Conservation (phyloP, 345 rosid genomes). For the Hirschfeldia incana region DNA sequence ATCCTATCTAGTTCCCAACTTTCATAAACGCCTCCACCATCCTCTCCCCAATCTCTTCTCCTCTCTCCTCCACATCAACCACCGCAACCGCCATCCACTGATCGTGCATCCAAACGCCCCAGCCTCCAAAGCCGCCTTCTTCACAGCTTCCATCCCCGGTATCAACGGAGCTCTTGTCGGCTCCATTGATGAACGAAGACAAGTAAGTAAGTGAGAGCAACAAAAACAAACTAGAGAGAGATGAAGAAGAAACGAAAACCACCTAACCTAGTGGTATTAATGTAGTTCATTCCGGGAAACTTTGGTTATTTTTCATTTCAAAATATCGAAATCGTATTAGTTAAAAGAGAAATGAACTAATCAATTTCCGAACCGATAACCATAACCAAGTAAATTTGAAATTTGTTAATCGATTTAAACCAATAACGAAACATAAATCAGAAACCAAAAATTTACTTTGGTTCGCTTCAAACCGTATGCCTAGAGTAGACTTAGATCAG, state of each 20-base stretch:
- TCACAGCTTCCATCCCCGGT: constrained; percentile 89
- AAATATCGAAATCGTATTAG: no score
- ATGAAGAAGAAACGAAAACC: constrained; percentile 15
- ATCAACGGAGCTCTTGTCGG: constrained; percentile 84
- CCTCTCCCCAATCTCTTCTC: constrained; percentile 62
- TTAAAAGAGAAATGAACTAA: neutral
- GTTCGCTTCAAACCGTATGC: no score
- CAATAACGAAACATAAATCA: no score
- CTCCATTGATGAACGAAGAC: constrained; percentile 42
- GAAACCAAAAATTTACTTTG: no score
- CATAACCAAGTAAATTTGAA: no score
- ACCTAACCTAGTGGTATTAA: constrained; percentile 8
- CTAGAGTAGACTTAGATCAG: no score
- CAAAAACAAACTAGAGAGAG: neutral
- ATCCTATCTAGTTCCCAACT: constrained; percentile 72
- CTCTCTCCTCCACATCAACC: constrained; percentile 50
- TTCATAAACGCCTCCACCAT: constrained; percentile 82
- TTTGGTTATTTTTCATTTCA: neutral
- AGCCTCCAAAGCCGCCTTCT: constrained; percentile 63
- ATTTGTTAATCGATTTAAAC: no score
- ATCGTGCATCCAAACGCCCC: constrained; percentile 91
- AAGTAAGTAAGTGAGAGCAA: neutral
- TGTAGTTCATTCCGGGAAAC: neutral
- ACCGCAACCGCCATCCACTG: constrained; percentile 91
- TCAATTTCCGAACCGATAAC: no score